Base-by-base conservation (phyloP, 768 basidiomycete species). In the Russula dissimulans region DNA sequence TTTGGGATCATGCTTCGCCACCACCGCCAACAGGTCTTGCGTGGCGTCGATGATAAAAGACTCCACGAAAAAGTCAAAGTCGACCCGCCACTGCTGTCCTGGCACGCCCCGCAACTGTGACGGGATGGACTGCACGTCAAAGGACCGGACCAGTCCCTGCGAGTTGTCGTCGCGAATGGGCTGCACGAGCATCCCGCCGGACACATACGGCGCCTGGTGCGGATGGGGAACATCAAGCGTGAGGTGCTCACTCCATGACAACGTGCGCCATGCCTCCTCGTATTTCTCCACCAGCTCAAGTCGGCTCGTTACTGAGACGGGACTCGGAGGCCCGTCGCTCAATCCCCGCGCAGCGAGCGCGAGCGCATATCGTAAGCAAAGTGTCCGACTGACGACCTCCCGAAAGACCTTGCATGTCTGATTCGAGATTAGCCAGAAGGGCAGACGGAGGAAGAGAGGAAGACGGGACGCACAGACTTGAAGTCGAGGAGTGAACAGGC, bases 241-340 rank as follows among this genome's bases (percentile, higher is more conserved):
- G 29, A 50, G 44, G 17, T 57, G 32, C 14, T 34, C 5, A 22
- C 15, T 32, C 57, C 57, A 57, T 3, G 47, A 49, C 22, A 51
- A 34, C 48, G 41, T 34, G n/a, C 57, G 49, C 57, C 57, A 57
- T 3, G 57, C 57, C 22, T 57, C 41, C 18, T 49, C 41, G 41
- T 57, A 49, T 4, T 18, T 34, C 8, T 50, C 10, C 15, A 57
- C n/a, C 5, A 26, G 32, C 26, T 43, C 49, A 2, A 50, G 41
- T 18, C 57, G 57, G 32, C n/a, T 14, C 42, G 14, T 22, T 0
- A 22, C 31, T 9, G 29, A 22, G 49, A 57, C 42, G 4, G 39
- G 8, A 36, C 57, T 57, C 22, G 57, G 57, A 12, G 48, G 57
- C 6, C 57, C 57, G 17, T 57, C 49, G 32, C 57, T 34, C 15